Evolutionary conservation across 2,329 filamentous ascomycete species (phyloP), one percentile per base, ranked within the genome.

Genomic region (Diatrype stigma): DNA sequence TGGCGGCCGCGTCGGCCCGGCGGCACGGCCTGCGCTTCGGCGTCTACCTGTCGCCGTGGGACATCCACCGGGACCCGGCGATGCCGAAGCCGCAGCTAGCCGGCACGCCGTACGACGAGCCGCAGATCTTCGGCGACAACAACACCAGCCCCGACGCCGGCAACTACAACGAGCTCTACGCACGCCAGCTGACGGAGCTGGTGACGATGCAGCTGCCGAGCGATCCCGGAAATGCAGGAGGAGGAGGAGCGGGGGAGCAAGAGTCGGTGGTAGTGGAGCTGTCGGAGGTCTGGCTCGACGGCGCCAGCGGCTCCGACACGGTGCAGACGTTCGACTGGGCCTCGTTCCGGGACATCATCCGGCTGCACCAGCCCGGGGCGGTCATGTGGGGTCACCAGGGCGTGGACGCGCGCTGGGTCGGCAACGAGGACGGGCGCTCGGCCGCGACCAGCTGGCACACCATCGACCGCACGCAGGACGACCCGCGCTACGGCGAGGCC

Each of bases 31-130:
- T 69, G 51, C 61, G 62, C 21, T 68, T 69, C 44, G 66, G 67
- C 23, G 61, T 69, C 7, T 69, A 69, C 40, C 54, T 70, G 3
- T 66, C 63, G 4, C 67, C 67, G 1, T 70, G 67, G 67, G 67
- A 70, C 48, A 69, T 69, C 38, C 65, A 69, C 53, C 67, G 66
- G 17, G 67, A 69, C 45, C 64, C 66, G 2, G 63, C 64, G 11
- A 67, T 70, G 64, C 62, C 67, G 1, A 69, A 70, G 51, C 55
- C 60, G 2, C 21, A 57, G 2, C 55, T 70, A 7, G 35, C 50
- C 0, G 61, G 62, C n/a, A 69, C 66, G 1, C 50, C 59, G 3
- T 68, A 65, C 45, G 66, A 67, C 51, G 66, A 67, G 50, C 63
- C 66, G 22, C 66, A 69, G 54, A 66, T 67, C 26, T 69, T 69